A percentile compares a stretch with the other conserved stretches of the same genome.
phyloP scores from a whole-genome alignment of 345 rosid genomes.

The Populus pruinosa region DNA sequence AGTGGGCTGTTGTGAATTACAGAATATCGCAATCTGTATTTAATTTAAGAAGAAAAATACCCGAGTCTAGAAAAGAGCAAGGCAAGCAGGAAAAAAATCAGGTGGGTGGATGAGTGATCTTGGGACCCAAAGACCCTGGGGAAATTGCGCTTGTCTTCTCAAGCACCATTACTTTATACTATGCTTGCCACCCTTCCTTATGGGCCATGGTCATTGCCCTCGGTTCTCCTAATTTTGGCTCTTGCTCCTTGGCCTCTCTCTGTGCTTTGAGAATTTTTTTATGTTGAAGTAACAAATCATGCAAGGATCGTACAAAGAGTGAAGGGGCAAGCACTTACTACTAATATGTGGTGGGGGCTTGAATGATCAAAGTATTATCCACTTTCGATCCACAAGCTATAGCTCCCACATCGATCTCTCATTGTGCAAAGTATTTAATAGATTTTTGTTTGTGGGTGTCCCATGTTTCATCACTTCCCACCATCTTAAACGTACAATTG shows the following conservation, averaged over 20 bases:
- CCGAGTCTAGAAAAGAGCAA: background rate
- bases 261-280: background rate
- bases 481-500: background rate
- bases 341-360: background rate
- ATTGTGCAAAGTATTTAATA: background rate
- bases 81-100: background rate
- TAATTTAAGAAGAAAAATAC: background rate
- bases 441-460: background rate
- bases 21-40: no score
- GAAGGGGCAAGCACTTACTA: background rate
- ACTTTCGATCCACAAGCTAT: background rate
- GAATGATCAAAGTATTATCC: background rate
- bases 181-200: background rate
- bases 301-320: background rate
- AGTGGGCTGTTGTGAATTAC: no score
- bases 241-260: background rate
- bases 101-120: background rate
- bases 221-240: background rate
- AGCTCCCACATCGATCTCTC: slow-evolving; percentile 1
- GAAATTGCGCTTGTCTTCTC: slow-evolving; percentile 7
- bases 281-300: background rate
- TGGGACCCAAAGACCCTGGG: slow-evolving; percentile 4
- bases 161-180: background rate
- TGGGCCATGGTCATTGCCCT: background rate
- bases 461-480: slow-evolving; percentile 5